phyloP scores from a whole-genome alignment of 108 stramenopile species.

The Discostella pseudostelligera region DNA sequence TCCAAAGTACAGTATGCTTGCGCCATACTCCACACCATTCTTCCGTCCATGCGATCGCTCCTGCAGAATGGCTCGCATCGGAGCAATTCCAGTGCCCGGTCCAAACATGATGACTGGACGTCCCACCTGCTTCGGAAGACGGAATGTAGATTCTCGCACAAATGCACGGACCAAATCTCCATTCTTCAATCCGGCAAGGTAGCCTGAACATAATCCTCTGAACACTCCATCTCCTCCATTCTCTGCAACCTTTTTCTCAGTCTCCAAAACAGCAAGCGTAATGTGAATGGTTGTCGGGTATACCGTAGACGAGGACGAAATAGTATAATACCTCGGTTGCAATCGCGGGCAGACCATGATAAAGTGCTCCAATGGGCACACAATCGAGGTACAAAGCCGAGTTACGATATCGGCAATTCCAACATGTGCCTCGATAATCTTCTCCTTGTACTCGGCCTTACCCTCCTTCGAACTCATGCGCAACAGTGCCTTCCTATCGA shows the following conservation, averaged over 20 bases:
- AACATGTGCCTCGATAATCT: constrained; percentile 63
- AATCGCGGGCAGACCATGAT: constrained; percentile 80
- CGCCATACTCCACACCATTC: constrained; percentile 41
- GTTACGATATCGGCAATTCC: constrained; percentile 68
- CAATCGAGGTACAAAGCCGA: constrained; percentile 71
- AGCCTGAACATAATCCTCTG: constrained; percentile 86
- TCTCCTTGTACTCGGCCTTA: constrained; percentile 75
- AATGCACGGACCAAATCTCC: constrained; percentile 72
- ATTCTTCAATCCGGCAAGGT: constrained; percentile 53
- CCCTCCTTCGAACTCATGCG: constrained; percentile 86
- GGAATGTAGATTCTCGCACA: constrained; percentile 89
- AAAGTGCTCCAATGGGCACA: constrained; percentile 87
- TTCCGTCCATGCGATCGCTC: constrained; percentile 61
- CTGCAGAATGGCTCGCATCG: constrained; percentile 94
- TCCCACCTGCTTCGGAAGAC: constrained; percentile 59
- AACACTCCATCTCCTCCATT: constrained; percentile 54
- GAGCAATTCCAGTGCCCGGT: constrained; percentile 98
- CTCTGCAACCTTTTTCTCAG: constrained; percentile 32
- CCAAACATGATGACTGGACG: constrained; percentile 93
- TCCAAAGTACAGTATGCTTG: constrained; percentile 94
- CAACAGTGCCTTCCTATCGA: constrained; percentile 74
- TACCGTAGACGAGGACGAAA: constrained; percentile 84
- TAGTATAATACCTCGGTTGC: constrained; percentile 96
- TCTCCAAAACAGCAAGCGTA: constrained; percentile 85
- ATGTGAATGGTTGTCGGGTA: constrained; percentile 88